A percentile compares a stretch with the other conserved stretches of the same genome.
Evolutionary conservation across 257 asterid genomes (phyloP).

Genomic region (Ballota nigra): DNA sequence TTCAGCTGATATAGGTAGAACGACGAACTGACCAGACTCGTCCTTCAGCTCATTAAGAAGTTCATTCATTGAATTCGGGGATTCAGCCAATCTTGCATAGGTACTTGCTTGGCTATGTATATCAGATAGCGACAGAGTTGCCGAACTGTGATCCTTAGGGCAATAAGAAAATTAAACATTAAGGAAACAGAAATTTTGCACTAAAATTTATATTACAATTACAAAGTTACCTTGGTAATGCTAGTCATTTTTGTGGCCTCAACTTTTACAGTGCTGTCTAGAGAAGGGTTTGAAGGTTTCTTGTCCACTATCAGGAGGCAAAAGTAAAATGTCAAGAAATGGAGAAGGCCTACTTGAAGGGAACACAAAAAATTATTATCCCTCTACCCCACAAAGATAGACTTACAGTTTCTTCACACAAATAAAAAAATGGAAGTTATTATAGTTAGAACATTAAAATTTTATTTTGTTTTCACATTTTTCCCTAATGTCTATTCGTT

Average conservation of each 20-base stretch:
- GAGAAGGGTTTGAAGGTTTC: conserved; percentile 28
- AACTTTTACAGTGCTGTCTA: conserved; percentile 31
- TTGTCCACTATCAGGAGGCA: conserved; percentile 29
- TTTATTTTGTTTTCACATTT: too few species aligned
- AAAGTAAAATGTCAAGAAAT: conserved; percentile 16
- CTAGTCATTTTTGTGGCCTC: conserved; percentile 30
- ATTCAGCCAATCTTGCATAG: conserved; percentile 55
- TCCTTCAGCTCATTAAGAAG: conserved; percentile 67
- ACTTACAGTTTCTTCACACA: too few species aligned
- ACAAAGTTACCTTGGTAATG: conserved; percentile 45
- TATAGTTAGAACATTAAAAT: too few species aligned
- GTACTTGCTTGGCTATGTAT: conserved; percentile 65
- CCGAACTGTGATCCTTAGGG: conserved; percentile 46
- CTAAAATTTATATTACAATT: background rate
- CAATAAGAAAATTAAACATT: conserved; percentile 2
- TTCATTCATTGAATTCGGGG: conserved; percentile 43
- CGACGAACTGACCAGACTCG: conserved; percentile 69
- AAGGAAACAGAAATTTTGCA: background rate
- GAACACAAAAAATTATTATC: background rate
- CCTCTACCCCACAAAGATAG: too few species aligned
- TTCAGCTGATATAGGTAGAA: conserved; percentile 93
- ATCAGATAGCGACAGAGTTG: conserved; percentile 39
- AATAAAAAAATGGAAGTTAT: too few species aligned
- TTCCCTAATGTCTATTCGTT: too few species aligned
- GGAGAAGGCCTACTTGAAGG: background rate